phyloP scores from a whole-genome alignment of 2,329 filamentous ascomycete species.

The Thelonectria blattea region DNA sequence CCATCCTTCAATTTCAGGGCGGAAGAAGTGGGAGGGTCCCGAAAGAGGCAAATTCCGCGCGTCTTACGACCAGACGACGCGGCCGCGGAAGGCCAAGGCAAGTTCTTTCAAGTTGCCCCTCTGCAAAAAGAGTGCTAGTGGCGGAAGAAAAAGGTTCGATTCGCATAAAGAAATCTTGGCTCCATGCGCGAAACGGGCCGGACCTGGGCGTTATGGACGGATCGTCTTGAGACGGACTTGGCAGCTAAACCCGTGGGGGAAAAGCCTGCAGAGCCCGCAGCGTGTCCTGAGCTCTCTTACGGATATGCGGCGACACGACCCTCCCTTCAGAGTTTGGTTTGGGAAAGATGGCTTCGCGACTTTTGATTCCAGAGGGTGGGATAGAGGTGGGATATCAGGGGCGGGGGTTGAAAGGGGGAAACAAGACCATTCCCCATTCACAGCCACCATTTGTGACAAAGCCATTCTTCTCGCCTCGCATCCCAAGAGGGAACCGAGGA shows the following conservation, averaged over 20 bases:
- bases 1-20: background rate
- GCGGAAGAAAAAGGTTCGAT: background rate
- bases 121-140: background rate
- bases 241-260: background rate
- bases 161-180: background rate
- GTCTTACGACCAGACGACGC: background rate
- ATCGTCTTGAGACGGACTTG: constrained; percentile 1
- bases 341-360: too few relatives aligned
- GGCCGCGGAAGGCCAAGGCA: background rate
- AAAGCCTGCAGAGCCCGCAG: background rate
- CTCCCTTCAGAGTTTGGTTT: too few relatives aligned
- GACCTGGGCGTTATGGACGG: constrained; percentile 4
- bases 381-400: background rate
- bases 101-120: background rate
- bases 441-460: background rate
- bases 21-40: background rate
- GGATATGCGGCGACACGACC: background rate
- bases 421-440: background rate
- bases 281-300: background rate
- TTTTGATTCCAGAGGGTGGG: too few relatives aligned
- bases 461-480: background rate
- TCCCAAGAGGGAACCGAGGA: background rate
- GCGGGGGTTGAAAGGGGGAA: background rate
- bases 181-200: background rate
- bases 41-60: background rate